Evolutionary conservation across 345 rosid species (phyloP).

Genomic region (Turnera subulata): DNA sequence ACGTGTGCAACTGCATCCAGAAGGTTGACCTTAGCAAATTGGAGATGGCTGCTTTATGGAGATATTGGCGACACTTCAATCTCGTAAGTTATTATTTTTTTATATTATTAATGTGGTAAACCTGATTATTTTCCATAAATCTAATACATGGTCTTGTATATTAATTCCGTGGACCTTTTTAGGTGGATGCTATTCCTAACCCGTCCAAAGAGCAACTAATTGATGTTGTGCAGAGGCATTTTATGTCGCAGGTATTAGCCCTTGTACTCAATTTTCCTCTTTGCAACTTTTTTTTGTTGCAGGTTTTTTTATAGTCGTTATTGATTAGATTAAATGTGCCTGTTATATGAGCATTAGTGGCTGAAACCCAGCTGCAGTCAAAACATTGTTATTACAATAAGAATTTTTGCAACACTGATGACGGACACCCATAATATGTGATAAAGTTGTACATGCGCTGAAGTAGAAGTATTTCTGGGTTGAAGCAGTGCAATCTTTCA

Average conservation of each 20-base stretch:
- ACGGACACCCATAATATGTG: too few relatives aligned
- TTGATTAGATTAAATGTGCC: background rate
- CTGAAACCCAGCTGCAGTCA: too few relatives aligned
- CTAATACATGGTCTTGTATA: too few relatives aligned
- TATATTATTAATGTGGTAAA: too few relatives aligned
- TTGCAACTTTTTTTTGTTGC: background rate
- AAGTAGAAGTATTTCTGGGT: too few relatives aligned
- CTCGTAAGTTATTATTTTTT: constrained; percentile 45
- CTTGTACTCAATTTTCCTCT: background rate
- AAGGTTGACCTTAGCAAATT: constrained; percentile 87
- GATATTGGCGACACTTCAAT: constrained; percentile 88
- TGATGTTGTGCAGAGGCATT: constrained; percentile 82
- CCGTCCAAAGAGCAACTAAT: constrained; percentile 83
- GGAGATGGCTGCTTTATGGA: constrained; percentile 83
- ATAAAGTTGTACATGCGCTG: too few relatives aligned
- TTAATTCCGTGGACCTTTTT: background rate
- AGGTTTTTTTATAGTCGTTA: background rate
- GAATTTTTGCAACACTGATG: too few relatives aligned
- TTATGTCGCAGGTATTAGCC: constrained; percentile 81
- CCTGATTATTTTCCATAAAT: too few relatives aligned
- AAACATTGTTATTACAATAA: too few relatives aligned
- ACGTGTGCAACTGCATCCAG: constrained; percentile 23
- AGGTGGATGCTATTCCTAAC: constrained; percentile 80
- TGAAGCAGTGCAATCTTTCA: too few relatives aligned
- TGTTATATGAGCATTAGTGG: background rate